A percentile compares a stretch with the other conserved stretches of the same genome.
Conservation (phyloP, 1,284 basidiomycete genomes). For the Athelia psychrophila region DNA sequence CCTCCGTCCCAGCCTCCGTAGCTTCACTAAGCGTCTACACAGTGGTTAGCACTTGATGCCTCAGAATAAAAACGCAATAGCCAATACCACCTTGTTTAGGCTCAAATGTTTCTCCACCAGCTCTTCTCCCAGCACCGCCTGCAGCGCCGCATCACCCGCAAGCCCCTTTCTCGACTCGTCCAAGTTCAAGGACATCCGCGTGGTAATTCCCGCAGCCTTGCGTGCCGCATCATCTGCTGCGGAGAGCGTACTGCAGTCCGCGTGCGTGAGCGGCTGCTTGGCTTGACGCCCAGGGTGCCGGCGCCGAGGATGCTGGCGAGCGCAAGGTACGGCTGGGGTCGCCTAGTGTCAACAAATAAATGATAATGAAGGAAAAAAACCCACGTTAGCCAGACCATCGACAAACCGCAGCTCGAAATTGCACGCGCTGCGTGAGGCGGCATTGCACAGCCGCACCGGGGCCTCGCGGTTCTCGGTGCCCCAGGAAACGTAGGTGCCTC, state of each 20-base stretch:
- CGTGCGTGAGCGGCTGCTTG: conserved; percentile 14
- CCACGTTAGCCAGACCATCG: conserved; percentile 46
- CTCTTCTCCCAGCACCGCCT: conserved; percentile 39
- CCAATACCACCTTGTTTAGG: conserved; percentile 57
- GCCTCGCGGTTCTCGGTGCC: conserved; percentile 68
- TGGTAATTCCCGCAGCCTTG: conserved; percentile 17
- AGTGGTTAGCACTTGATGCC: neutral
- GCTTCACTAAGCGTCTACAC: neutral
- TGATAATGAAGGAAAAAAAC: neutral
- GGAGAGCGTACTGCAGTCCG: conserved; percentile 13
- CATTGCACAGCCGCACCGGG: conserved; percentile 58
- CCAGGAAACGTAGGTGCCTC: conserved; percentile 69
- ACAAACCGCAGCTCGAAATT: conserved; percentile 60
- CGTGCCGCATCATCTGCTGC: conserved; percentile 21
- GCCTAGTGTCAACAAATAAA: too few species aligned
- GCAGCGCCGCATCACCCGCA: conserved; percentile 22
- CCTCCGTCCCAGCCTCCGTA: neutral
- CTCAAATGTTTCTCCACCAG: conserved; percentile 45
- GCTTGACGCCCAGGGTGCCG: conserved; percentile 27
- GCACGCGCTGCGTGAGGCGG: conserved; percentile 37
- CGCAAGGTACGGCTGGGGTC: conserved; percentile 35
- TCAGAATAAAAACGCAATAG: conserved; percentile 13
- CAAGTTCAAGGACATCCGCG: conserved; percentile 28
- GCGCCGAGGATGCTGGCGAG: conserved; percentile 34
- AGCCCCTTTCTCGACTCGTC: conserved; percentile 42